A percentile compares a stretch with the other conserved stretches of the same genome.
These are phyloP conservation scores for Amniculicola lignicola DNA, from an alignment of 495 filamentous ascomycete genomes.

Conservation along the genomic window DNA sequence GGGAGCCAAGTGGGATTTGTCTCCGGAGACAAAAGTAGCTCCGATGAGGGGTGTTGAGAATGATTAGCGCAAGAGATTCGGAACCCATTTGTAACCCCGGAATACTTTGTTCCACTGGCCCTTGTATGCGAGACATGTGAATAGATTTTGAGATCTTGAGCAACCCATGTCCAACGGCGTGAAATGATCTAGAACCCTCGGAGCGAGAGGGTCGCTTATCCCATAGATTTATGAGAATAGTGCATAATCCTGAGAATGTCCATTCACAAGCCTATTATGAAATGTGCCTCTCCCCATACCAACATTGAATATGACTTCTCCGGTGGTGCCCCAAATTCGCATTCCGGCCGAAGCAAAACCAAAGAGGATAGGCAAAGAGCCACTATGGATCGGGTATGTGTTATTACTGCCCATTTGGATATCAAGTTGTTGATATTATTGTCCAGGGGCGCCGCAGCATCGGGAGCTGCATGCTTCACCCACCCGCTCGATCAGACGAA, in stretches of 20 bases:
- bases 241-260: too few relatives aligned
- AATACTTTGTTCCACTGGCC: too few relatives aligned
- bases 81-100: too few relatives aligned
- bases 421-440: not conserved
- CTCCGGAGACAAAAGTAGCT: conserved; percentile 1
- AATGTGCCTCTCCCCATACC: too few relatives aligned
- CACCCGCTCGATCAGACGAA: conserved; percentile 45
- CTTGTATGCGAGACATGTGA: too few relatives aligned
- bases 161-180: too few relatives aligned
- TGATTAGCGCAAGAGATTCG: too few relatives aligned
- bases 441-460: conserved; percentile 42
- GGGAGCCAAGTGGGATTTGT: not conserved
- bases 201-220: too few relatives aligned
- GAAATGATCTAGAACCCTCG: too few relatives aligned
- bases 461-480: conserved; percentile 46
- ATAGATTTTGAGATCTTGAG: too few relatives aligned
- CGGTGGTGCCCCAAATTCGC: not conserved
- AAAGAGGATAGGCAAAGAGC: not conserved
- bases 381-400: conserved; percentile 1
- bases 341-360: not conserved
- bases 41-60: not conserved
- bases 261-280: too few relatives aligned
- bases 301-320: not conserved
- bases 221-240: too few relatives aligned
- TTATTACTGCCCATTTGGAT: not conserved